phyloP scores from a whole-genome alignment of 2,329 filamentous ascomycete species.

The Talaromyces sp. region DNA sequence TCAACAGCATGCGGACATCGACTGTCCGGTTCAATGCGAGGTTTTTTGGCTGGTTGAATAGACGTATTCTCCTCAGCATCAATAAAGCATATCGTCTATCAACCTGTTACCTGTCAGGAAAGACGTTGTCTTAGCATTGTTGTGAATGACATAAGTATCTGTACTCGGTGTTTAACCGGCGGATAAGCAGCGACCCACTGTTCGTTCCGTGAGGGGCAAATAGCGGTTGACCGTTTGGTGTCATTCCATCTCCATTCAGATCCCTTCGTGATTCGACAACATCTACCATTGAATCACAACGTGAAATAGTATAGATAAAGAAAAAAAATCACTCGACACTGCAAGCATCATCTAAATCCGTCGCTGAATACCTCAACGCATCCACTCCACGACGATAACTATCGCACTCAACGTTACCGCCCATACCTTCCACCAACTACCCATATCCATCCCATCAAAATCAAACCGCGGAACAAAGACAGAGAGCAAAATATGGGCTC shows the following conservation, averaged over 20 bases:
- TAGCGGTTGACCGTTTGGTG: neutral
- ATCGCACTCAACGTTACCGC: neutral
- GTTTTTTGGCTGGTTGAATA: neutral
- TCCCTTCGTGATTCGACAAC: neutral
- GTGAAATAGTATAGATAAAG: neutral
- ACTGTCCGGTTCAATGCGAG: neutral
- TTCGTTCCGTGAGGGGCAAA: conserved; percentile 3
- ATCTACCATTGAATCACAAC: neutral
- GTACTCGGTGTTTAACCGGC: neutral
- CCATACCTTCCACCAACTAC: neutral
- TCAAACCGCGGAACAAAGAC: neutral
- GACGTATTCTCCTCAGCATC: neutral
- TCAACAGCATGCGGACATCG: neutral
- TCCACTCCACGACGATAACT: neutral
- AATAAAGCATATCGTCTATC: neutral
- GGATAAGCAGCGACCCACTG: conserved; percentile 3
- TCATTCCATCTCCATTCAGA: neutral
- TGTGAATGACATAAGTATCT: neutral
- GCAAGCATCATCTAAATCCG: neutral
- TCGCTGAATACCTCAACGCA: neutral
- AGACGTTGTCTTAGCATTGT: neutral
- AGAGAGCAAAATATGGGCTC: conserved; percentile 39
- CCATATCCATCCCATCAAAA: neutral
- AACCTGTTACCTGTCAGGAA: neutral
- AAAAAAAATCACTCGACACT: neutral